These are phyloP conservation scores for Ascochyta fabae DNA, from an alignment of 2,329 filamentous ascomycete genomes.

Conservation along the genomic window DNA sequence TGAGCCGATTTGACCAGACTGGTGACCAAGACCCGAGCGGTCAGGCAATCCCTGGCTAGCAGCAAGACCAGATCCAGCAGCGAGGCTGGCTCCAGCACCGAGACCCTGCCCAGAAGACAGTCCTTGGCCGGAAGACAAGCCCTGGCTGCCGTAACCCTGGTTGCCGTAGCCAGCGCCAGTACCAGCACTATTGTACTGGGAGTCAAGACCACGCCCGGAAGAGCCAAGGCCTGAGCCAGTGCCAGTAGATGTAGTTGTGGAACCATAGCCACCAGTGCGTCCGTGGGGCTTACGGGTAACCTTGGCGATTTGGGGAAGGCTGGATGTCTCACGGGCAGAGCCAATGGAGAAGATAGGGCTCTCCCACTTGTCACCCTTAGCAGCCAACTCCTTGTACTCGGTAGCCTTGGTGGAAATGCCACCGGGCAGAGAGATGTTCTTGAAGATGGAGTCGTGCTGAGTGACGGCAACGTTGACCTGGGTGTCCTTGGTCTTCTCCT, in stretches of 20 bases:
- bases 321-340: conserved; percentile 71
- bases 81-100: conserved; percentile 12
- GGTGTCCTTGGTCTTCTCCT: conserved; percentile 62
- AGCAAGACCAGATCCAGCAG: conserved; percentile 6
- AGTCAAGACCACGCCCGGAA: background rate
- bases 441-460: conserved; percentile 90
- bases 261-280: conserved; percentile 45
- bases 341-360: conserved; percentile 92
- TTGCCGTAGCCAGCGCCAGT: background rate
- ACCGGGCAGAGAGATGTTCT: conserved; percentile 81
- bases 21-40: conserved; percentile 16
- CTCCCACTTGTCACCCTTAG: conserved; percentile 92
- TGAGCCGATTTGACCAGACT: conserved; percentile 18
- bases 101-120: conserved; percentile 8
- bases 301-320: conserved; percentile 66
- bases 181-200: conserved; percentile 23
- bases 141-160: conserved; percentile 8
- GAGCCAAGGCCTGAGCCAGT: conserved; percentile 23
- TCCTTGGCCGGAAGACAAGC: background rate
- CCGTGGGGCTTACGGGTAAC: conserved; percentile 67
- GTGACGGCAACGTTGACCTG: conserved; percentile 85
- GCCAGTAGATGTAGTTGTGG: conserved; percentile 26
- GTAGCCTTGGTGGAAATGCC: conserved; percentile 93
- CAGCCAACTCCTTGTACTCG: conserved; percentile 86
- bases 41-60: conserved; percentile 9